These are phyloP conservation scores for Coemansia sp. DNA, from an alignment of 192 early-diverging fungal genomes.

Conservation along the genomic window DNA sequence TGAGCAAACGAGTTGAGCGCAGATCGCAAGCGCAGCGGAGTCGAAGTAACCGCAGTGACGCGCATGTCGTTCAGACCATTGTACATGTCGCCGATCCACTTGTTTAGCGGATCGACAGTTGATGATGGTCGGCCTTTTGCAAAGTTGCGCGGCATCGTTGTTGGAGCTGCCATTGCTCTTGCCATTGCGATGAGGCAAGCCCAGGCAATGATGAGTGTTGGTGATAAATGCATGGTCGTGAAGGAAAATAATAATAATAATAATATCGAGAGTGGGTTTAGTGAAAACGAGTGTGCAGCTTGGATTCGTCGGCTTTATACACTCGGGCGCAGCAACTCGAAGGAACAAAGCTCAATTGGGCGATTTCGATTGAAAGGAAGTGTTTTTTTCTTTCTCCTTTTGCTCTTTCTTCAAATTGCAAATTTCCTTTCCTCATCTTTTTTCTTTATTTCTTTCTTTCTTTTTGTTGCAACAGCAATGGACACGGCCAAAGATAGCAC, in stretches of 20 bases:
- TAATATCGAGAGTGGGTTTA: neutral
- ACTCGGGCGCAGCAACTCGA: too few relatives aligned
- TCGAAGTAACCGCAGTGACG: constrained; percentile 1
- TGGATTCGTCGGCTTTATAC: neutral
- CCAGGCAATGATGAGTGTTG: neutral
- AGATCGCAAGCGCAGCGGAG: constrained; percentile 7
- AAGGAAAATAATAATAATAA: neutral
- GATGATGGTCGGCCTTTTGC: neutral
- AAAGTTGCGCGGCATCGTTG: neutral
- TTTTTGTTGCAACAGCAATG: neutral
- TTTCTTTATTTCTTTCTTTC: neutral
- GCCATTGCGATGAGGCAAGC: neutral
- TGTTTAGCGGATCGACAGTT: neutral
- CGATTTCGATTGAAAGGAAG: neutral
- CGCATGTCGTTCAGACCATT: constrained; percentile 9
- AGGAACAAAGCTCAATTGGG: too few relatives aligned
- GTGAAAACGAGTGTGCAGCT: neutral
- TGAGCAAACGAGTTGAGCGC: constrained; percentile 16
- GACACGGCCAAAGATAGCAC: neutral
- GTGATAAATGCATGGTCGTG: neutral
- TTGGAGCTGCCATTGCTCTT: neutral
- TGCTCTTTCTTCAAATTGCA: too few relatives aligned
- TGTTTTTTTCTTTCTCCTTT: too few relatives aligned
- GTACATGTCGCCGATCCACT: constrained; percentile 19
- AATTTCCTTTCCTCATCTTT: neutral